phyloP scores from a whole-genome alignment of 1,284 basidiomycete species.

The Ceratobasidium sp. region DNA sequence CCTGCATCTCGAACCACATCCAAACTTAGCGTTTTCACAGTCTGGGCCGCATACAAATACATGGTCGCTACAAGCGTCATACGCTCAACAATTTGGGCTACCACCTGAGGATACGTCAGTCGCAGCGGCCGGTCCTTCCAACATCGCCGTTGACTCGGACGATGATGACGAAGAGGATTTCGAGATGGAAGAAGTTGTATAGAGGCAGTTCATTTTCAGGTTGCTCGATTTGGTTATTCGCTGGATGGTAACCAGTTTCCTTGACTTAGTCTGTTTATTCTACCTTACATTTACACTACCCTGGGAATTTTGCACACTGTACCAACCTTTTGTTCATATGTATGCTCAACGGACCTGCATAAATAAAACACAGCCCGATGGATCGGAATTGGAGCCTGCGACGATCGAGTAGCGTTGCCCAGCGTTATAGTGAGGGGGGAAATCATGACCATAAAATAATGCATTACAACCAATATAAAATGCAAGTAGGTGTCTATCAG shows the following conservation, averaged over 20 bases:
- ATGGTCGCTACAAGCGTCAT: conserved; percentile 37
- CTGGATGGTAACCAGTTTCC: background rate
- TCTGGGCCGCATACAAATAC: conserved; percentile 37
- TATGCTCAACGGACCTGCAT: background rate
- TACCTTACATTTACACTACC: background rate
- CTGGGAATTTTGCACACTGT: background rate
- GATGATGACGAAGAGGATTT: conserved; percentile 43
- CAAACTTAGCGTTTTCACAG: conserved; percentile 10
- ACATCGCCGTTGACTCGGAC: conserved; percentile 14
- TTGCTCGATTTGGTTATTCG: background rate
- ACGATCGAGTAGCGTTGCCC: background rate
- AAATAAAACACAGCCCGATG: background rate
- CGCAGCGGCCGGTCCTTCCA: background rate
- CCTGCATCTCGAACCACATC: conserved; percentile 44
- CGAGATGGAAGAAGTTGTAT: conserved; percentile 44
- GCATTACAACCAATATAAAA: conserved; percentile 25
- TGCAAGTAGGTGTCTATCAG: background rate
- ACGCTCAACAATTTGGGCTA: conserved; percentile 38
- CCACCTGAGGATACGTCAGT: conserved; percentile 10
- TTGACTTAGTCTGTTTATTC: background rate
- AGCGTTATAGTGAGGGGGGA: background rate
- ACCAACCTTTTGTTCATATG: background rate
- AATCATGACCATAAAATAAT: conserved; percentile 3
- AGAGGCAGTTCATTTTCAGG: background rate
- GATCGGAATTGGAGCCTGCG: background rate